Evolutionary conservation across 345 rosid genomes (phyloP), one percentile per base, ranked within the genome.

Genomic region (Luvunga scandens): DNA sequence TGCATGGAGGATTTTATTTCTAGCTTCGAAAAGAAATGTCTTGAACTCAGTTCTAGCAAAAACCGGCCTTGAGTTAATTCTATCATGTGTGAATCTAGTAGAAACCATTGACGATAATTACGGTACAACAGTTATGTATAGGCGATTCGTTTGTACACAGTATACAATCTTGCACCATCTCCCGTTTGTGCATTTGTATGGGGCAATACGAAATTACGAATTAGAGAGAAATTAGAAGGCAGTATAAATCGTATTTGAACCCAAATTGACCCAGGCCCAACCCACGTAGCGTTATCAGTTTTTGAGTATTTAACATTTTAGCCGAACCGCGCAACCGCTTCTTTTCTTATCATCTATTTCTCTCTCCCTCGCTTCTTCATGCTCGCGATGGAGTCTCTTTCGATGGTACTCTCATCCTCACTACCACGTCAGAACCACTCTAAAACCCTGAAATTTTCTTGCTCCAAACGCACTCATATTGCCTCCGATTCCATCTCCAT

Each of bases 1-100:
- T 96, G 90, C 83, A 94, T 92, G 98, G 94, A 90, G 79, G 98
- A 96, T 80, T 91, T 84, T 78, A 66, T 87, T 77, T 78, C 89
- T 74, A 82, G 76, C 62, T 89, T 90, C 38, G 87, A 77, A 30
- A 86, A 84, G 85, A 89, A 87, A 77, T 84, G 83, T 30, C 77
- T 33, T 34, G 59, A 60, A 71, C 82, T 28, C 62, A 48, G 53
- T 77, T 42, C 45, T 21, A 57, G 75, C 25, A 80, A 76, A 82
- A 77, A 27, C 28, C 61, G 48, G 71, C 71, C 69, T 75, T 75
- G 7, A 21, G 48, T 7, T 66, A n/a, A 22, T 66, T 2, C 57
- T 48, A 57, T 25, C 34, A 69, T 33, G 31, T 73, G 34, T 56
- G 18, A 2, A n/a, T 60, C 69, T 50, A 30, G 72, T 68, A 6